Base-by-base conservation (phyloP, 208 protist species). In the Leishmania tropica region DNA sequence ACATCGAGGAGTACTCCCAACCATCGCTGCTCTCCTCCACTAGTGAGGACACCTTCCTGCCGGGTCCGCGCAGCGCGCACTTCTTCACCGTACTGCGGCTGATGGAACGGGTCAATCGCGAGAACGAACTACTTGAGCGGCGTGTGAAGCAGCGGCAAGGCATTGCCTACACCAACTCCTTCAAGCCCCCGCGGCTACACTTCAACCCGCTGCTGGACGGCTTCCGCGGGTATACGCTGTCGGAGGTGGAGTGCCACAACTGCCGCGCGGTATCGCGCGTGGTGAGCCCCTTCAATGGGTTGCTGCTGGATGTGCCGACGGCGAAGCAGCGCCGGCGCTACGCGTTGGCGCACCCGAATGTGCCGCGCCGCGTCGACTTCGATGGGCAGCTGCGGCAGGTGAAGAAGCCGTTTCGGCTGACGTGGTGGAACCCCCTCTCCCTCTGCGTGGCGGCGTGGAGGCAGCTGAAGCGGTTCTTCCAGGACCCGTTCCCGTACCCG, bases 201-300 rank as follows among this genome's bases (percentile, higher is more conserved):
- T 89, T 81, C 80, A 96, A 94, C 83, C 86, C 86, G 21, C 85
- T 91, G 15, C 93, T 93, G 35, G 93, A 97, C 85, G 54, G 84
- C 80, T 97, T 98, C 85, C 93, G 84, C n/a, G 96, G 96, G 19
- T 90, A 95, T 71, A 80, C 87, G 65, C 53, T 96, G 47, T 95
- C 90, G 67, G 86, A 93, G 76, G 89, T 97, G 58, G 78, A 62
- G 40, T 98, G 96, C 72, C 89, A 93, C 84, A 75, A 80, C 64
- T 98, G 96, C 86, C 72, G 68, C 31, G 77, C 45, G 54, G 88
- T 86, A 3, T 96, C 93, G 48, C 89, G 93, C 42, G 89, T 90
- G 24, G 87, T 97, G 81, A 86, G 94, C 71, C 53, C 81, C 60
- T 98, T 92, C 85, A 95, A 85, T 62, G 90, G 89, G 15, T 82